A percentile compares a stretch with the other conserved stretches of the same genome.
These are phyloP conservation scores for Aphanomyces astaci DNA, from an alignment of 352 stramenopile genomes.

Conservation along the genomic window DNA sequence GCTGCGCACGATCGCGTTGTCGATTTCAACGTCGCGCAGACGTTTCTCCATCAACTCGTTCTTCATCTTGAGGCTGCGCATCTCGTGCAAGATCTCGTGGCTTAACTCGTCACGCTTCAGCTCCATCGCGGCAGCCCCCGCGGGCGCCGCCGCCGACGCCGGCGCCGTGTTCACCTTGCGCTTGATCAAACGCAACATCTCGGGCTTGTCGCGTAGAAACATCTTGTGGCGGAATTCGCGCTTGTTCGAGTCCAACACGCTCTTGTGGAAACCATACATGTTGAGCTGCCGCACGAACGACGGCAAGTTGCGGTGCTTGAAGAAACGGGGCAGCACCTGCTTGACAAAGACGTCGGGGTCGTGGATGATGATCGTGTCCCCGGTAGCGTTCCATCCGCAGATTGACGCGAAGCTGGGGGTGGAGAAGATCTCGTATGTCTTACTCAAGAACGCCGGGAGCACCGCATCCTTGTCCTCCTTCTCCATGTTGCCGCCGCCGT, in stretches of 20 bases:
- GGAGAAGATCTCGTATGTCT: constrained; percentile 92
- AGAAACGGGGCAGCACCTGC: constrained; percentile 82
- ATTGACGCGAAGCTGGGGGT: constrained; percentile 71
- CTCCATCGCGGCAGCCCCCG: not conserved
- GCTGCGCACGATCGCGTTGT: constrained; percentile 83
- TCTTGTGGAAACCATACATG: constrained; percentile 92
- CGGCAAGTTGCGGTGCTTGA: constrained; percentile 91
- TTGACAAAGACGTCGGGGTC: constrained; percentile 75
- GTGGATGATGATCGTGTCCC: constrained; percentile 89
- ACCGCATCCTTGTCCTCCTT: constrained; percentile 70
- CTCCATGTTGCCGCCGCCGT: not conserved
- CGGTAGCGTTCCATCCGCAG: constrained; percentile 85
- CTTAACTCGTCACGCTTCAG: constrained; percentile 17
- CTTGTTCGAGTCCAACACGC: constrained; percentile 85
- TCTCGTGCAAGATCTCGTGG: constrained; percentile 37
- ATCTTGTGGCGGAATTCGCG: constrained; percentile 91
- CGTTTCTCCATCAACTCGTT: constrained; percentile 85
- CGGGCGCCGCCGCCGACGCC: not conserved
- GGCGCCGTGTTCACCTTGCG: constrained; percentile 48
- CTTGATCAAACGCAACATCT: constrained; percentile 84
- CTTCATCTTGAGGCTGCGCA: constrained; percentile 73
- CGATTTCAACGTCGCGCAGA: constrained; percentile 72
- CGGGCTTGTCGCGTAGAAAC: constrained; percentile 81
- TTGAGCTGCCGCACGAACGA: constrained; percentile 93
- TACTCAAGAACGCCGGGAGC: constrained; percentile 86